Conservation (phyloP, 2,329 filamentous ascomycete genomes). For the Graphilbum ipis-grandicollis region DNA sequence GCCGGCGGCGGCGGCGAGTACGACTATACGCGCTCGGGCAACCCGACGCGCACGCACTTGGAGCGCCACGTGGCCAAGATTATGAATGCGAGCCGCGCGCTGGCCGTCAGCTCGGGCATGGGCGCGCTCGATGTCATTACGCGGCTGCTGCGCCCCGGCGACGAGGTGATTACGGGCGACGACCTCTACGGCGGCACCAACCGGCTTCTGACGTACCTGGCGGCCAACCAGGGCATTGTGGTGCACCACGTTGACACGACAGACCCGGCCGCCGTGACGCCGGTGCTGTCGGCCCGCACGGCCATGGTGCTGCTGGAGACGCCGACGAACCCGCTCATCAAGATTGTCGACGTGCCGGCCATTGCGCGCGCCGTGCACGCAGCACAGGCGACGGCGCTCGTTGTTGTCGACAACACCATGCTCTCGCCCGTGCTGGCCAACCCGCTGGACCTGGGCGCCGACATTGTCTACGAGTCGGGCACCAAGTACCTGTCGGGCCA, state of each 20-base stretch:
- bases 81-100: slow-evolving; percentile 82
- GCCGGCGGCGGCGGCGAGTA: slow-evolving; percentile 74
- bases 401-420: slow-evolving; percentile 98
- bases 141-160: slow-evolving; percentile 72
- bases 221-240: slow-evolving; percentile 74
- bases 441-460: slow-evolving; percentile 83
- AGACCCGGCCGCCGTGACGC: slow-evolving; percentile 48
- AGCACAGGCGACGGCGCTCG: slow-evolving; percentile 59
- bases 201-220: slow-evolving; percentile 79
- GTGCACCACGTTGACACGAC: slow-evolving; percentile 97
- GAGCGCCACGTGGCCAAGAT: slow-evolving; percentile 97
- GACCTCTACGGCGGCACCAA: slow-evolving; percentile 95
- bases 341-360: slow-evolving; percentile 78
- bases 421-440: slow-evolving; percentile 88
- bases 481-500: slow-evolving; percentile 97
- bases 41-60: slow-evolving; percentile 88
- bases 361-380: slow-evolving; percentile 66
- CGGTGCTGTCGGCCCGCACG: slow-evolving; percentile 60
- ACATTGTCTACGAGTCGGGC: slow-evolving; percentile 93
- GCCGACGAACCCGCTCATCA: slow-evolving; percentile 94
- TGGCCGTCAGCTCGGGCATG: slow-evolving; percentile 95
- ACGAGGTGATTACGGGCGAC: slow-evolving; percentile 93
- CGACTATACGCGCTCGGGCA: slow-evolving; percentile 95
- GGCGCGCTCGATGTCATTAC: slow-evolving; percentile 93
- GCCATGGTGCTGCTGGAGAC: slow-evolving; percentile 93